A percentile compares a stretch with the other conserved stretches of the same genome.
phyloP scores from a whole-genome alignment of 345 rosid genomes.

The Ceriops decandra region DNA sequence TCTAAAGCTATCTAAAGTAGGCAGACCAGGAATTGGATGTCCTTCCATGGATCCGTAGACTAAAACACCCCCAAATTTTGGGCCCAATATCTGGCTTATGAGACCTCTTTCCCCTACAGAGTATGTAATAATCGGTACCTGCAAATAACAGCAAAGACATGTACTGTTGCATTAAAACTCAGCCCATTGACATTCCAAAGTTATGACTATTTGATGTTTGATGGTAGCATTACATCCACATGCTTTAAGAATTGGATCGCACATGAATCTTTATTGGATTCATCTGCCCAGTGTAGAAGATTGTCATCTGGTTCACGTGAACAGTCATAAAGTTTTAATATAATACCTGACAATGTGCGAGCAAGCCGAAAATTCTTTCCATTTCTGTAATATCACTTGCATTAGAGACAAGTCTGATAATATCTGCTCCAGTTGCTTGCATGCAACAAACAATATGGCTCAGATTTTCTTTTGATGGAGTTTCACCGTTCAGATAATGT shows the following conservation, averaged over 20 bases:
- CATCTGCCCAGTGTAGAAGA: background rate
- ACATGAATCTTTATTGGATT: too few relatives aligned
- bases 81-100: slow-evolving; percentile 51
- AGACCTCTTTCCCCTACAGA: slow-evolving; percentile 58
- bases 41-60: slow-evolving; percentile 51
- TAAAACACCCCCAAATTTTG: slow-evolving; percentile 48
- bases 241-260: too few relatives aligned
- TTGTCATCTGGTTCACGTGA: background rate
- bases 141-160: slow-evolving; percentile 8
- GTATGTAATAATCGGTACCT: slow-evolving; percentile 50
- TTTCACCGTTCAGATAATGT: slow-evolving; percentile 25
- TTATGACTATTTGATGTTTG: too few relatives aligned
- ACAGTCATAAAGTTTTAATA: background rate
- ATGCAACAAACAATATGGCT: slow-evolving; percentile 34
- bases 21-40: slow-evolving; percentile 40
- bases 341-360: slow-evolving; percentile 37
- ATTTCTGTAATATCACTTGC: slow-evolving; percentile 48
- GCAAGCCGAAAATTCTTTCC: slow-evolving; percentile 38
- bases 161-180: background rate
- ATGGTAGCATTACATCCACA: too few relatives aligned
- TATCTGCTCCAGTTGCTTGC: slow-evolving; percentile 45
- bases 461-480: slow-evolving; percentile 42
- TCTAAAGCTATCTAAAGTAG: slow-evolving; percentile 38
- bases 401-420: slow-evolving; percentile 36
- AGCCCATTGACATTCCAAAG: too few relatives aligned